Evolutionary conservation across 139 green algal genomes (phyloP).

Genomic region (Coelastrella sp.): DNA sequence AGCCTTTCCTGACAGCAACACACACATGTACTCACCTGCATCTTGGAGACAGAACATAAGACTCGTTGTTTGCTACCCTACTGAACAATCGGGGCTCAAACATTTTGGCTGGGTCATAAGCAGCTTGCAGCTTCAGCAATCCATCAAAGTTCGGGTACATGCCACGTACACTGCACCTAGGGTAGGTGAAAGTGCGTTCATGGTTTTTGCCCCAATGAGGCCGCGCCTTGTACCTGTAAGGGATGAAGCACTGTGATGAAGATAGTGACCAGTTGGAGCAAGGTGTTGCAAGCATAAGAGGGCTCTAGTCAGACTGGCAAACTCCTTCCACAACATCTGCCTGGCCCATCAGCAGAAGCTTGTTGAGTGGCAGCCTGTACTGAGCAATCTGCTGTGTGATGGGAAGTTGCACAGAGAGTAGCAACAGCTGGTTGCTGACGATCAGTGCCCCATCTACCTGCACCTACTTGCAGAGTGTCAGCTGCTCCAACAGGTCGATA

Average conservation of each 20-base stretch:
- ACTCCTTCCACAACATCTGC: no score
- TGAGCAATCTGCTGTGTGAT: no score
- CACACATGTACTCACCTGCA: conserved; percentile 2
- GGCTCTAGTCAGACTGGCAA: no score
- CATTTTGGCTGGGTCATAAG: conserved; percentile 40
- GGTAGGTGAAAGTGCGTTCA: conserved; percentile 41
- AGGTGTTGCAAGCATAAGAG: no score
- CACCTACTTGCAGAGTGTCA: conserved; percentile 51
- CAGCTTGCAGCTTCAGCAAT: conserved; percentile 3
- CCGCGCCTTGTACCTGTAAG: conserved; percentile 1
- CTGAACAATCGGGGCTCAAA: conserved; percentile 36
- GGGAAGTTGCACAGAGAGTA: no score
- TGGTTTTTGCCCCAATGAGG: conserved; percentile 47
- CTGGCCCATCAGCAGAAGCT: no score
- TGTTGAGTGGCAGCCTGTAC: no score
- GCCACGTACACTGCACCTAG: conserved; percentile 20
- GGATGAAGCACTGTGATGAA: not conserved
- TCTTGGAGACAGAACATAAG: not conserved
- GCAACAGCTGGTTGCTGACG: no score
- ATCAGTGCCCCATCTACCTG: no score
- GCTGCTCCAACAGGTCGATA: conserved; percentile 34
- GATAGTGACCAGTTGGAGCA: not conserved
- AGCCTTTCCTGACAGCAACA: no score
- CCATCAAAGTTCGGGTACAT: conserved; percentile 45
- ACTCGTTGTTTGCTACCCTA: conserved; percentile 24